Conservation (phyloP, 2,329 filamentous ascomycete species). For the Colletotrichum euphorbiae region DNA sequence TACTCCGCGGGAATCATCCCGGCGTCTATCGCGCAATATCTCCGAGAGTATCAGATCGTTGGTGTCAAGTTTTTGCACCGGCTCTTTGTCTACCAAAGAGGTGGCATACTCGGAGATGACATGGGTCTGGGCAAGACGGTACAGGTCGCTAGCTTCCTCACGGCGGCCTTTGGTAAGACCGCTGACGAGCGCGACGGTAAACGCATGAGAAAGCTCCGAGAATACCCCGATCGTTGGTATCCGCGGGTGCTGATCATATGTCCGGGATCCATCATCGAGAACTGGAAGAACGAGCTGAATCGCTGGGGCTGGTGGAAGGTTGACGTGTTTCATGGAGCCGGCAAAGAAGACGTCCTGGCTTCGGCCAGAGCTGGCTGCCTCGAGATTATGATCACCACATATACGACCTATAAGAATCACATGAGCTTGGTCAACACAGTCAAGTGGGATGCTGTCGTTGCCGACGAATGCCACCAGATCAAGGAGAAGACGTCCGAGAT, state of each 20-base stretch:
- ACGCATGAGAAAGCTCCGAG: conserved; percentile 86
- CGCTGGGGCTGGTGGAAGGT: conserved; percentile 98
- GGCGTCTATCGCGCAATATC: conserved; percentile 88
- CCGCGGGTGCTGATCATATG: conserved; percentile 87
- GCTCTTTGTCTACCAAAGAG: conserved; percentile 90
- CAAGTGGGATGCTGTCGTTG: conserved; percentile 92
- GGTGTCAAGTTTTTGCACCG: conserved; percentile 89
- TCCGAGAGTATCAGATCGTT: conserved; percentile 90
- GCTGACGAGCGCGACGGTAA: conserved; percentile 88
- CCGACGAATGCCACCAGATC: conserved; percentile 91
- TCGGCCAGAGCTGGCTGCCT: conserved; percentile 80
- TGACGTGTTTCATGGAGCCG: conserved; percentile 80
- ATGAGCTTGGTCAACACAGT: conserved; percentile 81
- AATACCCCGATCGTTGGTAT: conserved; percentile 77
- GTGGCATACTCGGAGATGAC: conserved; percentile 92
- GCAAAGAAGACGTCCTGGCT: conserved; percentile 76
- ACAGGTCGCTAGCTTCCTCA: conserved; percentile 92
- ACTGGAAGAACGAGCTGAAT: conserved; percentile 88
- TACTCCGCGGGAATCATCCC: conserved; percentile 86
- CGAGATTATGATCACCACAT: conserved; percentile 95
- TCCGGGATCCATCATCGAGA: conserved; percentile 87
- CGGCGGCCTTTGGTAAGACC: conserved; percentile 93
- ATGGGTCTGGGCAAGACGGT: conserved; percentile 99
- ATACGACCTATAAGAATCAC: conserved; percentile 87
- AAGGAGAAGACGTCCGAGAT: conserved; percentile 84